Evolutionary conservation across 306 rosid species (phyloP).

Genomic region (Myrica gale): DNA sequence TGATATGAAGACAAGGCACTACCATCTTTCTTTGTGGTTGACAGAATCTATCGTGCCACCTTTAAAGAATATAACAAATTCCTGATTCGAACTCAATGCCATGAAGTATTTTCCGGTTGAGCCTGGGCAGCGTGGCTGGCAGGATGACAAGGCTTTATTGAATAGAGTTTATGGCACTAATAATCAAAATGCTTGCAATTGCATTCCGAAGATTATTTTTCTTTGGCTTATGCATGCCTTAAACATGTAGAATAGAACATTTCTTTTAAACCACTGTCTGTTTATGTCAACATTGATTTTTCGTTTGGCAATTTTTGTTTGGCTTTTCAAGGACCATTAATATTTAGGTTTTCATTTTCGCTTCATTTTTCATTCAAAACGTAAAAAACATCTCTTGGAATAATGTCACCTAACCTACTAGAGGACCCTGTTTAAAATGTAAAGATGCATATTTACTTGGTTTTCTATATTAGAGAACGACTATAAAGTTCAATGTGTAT

Average conservation of each 20-base stretch:
- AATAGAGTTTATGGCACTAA: conserved; percentile 14
- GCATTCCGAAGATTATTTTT: neutral
- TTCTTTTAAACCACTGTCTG: neutral
- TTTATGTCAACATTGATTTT: neutral
- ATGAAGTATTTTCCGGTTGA: conserved; percentile 9
- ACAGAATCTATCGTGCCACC: too few relatives aligned
- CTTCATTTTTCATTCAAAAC: neutral
- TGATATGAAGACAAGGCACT: neutral
- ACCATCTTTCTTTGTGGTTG: neutral
- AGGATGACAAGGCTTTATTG: conserved; percentile 14
- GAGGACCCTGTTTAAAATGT: neutral
- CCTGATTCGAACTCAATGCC: conserved; percentile 13
- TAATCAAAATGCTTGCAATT: conserved; percentile 12
- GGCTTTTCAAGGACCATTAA: neutral
- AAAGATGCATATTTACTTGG: neutral
- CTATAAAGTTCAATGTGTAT: neutral
- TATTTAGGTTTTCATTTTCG: too few relatives aligned
- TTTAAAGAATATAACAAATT: conserved; percentile 10
- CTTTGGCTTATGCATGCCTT: neutral
- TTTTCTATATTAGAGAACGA: neutral
- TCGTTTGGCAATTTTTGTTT: neutral
- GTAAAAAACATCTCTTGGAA: neutral
- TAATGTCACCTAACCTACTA: neutral
- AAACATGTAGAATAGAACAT: neutral
- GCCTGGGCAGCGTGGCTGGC: neutral